phyloP scores from a whole-genome alignment of 495 filamentous ascomycete genomes.

The Aspergillus cavernicola region DNA sequence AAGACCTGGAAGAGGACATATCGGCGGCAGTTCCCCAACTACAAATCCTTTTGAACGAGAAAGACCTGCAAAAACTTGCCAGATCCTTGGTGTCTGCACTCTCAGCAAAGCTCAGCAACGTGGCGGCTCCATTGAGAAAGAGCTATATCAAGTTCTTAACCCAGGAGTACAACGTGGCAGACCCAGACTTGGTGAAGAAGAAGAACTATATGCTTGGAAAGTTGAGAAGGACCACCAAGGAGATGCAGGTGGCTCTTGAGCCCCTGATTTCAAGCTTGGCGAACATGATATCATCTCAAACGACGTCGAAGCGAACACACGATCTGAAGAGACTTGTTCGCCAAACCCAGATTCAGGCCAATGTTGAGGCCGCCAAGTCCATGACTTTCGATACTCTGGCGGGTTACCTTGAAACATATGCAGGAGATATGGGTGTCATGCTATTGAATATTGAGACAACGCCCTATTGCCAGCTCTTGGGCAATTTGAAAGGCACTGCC shows the following conservation, averaged over 20 bases:
- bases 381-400: background rate
- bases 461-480: background rate
- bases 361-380: background rate
- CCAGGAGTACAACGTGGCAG: background rate
- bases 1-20: background rate
- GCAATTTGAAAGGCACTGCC: background rate
- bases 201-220: background rate
- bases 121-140: background rate
- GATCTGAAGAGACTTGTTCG: background rate
- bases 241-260: background rate
- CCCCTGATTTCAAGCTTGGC: background rate
- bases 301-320: background rate
- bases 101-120: background rate
- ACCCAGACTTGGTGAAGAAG: background rate
- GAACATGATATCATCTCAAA: background rate
- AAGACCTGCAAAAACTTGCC: background rate
- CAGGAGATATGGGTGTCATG: background rate
- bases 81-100: background rate
- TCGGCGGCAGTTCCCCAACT: background rate
- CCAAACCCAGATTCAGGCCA: background rate
- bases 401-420: background rate
- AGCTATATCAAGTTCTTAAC: background rate
- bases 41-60: background rate
- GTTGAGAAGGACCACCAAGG: background rate
- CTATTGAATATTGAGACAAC: background rate